Evolutionary conservation across 352 stramenopile genomes (phyloP).

Genomic region (Pseudoperonospora humuli): DNA sequence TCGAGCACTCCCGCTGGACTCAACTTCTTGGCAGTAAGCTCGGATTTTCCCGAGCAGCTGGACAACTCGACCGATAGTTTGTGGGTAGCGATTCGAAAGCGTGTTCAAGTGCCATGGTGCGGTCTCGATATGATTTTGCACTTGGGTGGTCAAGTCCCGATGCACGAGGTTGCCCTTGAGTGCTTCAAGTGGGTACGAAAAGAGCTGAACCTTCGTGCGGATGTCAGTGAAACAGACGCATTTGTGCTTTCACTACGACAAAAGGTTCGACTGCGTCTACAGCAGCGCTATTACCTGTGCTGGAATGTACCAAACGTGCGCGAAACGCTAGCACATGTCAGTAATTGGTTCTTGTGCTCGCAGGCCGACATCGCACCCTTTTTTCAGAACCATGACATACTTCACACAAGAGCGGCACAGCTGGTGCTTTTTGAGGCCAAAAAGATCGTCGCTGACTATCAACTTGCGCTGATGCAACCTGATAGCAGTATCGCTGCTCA

Average conservation of each 20-base stretch:
- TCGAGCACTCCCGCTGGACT: conserved; percentile 9
- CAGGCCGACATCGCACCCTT: conserved; percentile 60
- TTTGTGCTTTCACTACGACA: conserved; percentile 10
- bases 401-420: conserved; percentile 20
- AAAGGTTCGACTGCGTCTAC: conserved; percentile 50
- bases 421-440: conserved; percentile 45
- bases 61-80: conserved; percentile 46
- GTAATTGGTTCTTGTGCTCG: conserved; percentile 57
- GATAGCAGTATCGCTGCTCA: background rate
- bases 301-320: conserved; percentile 65
- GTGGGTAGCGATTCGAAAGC: conserved; percentile 42
- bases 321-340: conserved; percentile 47
- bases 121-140: conserved; percentile 67
- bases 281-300: conserved; percentile 56
- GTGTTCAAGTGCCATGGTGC: conserved; percentile 50
- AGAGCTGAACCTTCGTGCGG: conserved; percentile 18
- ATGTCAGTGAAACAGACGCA: conserved; percentile 1
- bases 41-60: conserved; percentile 59
- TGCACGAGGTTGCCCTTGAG: conserved; percentile 59
- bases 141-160: conserved; percentile 60
- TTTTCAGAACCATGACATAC: conserved; percentile 29
- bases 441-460: conserved; percentile 47
- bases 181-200: conserved; percentile 48
- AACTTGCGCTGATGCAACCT: conserved; percentile 35
- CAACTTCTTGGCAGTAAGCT: conserved; percentile 60